Percentiles rank a stretch among this genome's conserved stretches.
phyloP scores from a whole-genome alignment of 192 early-diverging fungal species.

The Spinellus fusiger region DNA sequence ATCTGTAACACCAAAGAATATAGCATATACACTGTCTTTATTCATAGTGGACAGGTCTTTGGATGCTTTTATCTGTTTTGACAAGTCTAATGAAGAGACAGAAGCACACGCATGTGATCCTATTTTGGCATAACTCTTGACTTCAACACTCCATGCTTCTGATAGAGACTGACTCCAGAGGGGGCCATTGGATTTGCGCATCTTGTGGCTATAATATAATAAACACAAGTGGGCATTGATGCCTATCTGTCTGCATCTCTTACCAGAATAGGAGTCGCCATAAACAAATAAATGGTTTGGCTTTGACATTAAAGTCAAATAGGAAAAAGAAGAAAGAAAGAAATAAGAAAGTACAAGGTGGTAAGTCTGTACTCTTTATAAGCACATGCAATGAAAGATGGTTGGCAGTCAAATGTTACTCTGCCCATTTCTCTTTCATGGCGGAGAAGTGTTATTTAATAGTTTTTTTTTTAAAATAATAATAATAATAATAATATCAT shows the following conservation, averaged over 20 bases:
- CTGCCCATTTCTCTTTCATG: no score
- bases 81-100: background rate
- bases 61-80: background rate
- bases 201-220: conserved; percentile 2
- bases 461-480: no score
- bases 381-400: no score
- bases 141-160: conserved; percentile 8
- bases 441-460: no score
- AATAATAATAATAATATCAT: no score
- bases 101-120: conserved; percentile 8
- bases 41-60: background rate
- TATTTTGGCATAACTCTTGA: conserved; percentile 2
- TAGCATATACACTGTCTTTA: conserved; percentile 12
- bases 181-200: conserved; percentile 25
- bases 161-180: conserved; percentile 26
- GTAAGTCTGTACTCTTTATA: conserved; percentile 1
- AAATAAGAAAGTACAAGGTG: background rate
- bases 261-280: conserved; percentile 38
- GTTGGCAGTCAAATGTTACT: no score
- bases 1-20: conserved; percentile 32
- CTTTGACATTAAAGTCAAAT: background rate
- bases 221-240: background rate
- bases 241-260: background rate
- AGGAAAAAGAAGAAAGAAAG: background rate
- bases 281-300: conserved; percentile 17